phyloP scores from a whole-genome alignment of 148 eudicot species.

The Diospyros kaki region DNA sequence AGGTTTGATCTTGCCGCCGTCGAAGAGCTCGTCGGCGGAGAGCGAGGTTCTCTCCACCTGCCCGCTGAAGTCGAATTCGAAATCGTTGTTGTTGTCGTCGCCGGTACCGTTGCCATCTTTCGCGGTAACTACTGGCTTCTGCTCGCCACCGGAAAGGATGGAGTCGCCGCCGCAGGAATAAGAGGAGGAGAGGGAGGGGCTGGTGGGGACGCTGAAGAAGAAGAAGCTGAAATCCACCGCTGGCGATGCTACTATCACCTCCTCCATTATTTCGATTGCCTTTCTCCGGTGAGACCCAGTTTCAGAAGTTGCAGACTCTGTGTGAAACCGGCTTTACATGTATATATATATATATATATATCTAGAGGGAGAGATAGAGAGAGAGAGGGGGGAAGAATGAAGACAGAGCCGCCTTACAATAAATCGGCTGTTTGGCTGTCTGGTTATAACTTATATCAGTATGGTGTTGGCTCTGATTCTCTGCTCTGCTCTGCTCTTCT shows the following conservation, averaged over 20 bases:
- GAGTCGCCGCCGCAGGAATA: slow-evolving; percentile 20
- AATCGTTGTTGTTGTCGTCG: slow-evolving; percentile 25
- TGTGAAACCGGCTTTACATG: too few species aligned
- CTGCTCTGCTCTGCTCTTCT: too few species aligned
- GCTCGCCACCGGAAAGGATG: slow-evolving; percentile 47
- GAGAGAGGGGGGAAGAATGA: too few species aligned
- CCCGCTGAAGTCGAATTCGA: slow-evolving; percentile 63
- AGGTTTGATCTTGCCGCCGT: slow-evolving; percentile 50
- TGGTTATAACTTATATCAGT: too few species aligned
- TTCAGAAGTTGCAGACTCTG: too few species aligned
- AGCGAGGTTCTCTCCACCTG: slow-evolving; percentile 27
- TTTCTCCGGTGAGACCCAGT: too few species aligned
- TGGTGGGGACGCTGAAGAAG: slow-evolving; percentile 58
- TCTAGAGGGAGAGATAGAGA: too few species aligned
- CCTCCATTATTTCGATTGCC: slow-evolving; percentile 16
- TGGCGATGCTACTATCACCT: slow-evolving; percentile 23
- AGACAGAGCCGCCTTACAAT: too few species aligned
- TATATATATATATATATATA: too few species aligned
- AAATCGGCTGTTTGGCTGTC: too few species aligned
- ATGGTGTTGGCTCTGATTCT: too few species aligned
- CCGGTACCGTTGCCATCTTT: neutral
- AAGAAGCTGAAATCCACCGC: slow-evolving; percentile 29
- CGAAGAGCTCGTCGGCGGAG: slow-evolving; percentile 52
- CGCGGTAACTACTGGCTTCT: slow-evolving; percentile 25
- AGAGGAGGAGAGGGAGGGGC: slow-evolving; percentile 38